Evolutionary conservation across 2,329 filamentous ascomycete genomes (phyloP).

Genomic region (Tolypocladium album): DNA sequence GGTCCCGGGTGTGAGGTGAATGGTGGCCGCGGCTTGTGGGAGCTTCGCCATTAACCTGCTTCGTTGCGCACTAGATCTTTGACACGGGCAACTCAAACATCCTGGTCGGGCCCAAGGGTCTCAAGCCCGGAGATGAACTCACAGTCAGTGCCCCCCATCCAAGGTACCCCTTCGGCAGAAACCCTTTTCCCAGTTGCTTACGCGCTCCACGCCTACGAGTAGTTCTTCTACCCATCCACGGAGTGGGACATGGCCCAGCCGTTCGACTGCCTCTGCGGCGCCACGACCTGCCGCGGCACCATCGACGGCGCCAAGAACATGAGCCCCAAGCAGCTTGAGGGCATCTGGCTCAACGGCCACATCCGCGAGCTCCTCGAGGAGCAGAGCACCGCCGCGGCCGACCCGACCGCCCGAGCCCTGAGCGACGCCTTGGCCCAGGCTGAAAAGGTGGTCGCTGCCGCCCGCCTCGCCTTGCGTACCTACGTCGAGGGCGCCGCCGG

Average conservation of each 20-base stretch:
- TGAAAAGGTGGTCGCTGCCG: constrained; percentile 35
- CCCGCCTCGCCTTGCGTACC: constrained; percentile 28
- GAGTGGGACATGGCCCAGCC: constrained; percentile 67
- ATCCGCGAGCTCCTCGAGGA: constrained; percentile 45
- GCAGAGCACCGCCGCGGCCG: constrained; percentile 14
- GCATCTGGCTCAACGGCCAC: constrained; percentile 52
- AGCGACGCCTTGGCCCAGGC: constrained; percentile 31
- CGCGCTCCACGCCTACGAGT: background rate
- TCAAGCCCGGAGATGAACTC: constrained; percentile 45
- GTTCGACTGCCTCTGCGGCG: constrained; percentile 55
- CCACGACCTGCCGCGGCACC: constrained; percentile 44
- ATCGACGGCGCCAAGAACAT: constrained; percentile 56
- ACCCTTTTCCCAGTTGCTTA: too few relatives aligned
- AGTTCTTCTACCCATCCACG: constrained; percentile 67
- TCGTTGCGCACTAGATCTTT: constrained; percentile 36
- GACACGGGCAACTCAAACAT: constrained; percentile 47
- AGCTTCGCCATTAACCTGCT: background rate
- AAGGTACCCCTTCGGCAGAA: too few relatives aligned
- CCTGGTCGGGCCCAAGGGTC: constrained; percentile 45
- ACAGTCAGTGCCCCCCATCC: constrained; percentile 27
- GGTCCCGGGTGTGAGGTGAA: background rate
- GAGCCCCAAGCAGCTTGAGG: constrained; percentile 38
- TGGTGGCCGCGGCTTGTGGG: background rate
- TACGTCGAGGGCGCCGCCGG: constrained; percentile 17
- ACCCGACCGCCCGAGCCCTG: constrained; percentile 31